phyloP scores from a whole-genome alignment of 306 rosid genomes.

The Sicyos edulis region DNA sequence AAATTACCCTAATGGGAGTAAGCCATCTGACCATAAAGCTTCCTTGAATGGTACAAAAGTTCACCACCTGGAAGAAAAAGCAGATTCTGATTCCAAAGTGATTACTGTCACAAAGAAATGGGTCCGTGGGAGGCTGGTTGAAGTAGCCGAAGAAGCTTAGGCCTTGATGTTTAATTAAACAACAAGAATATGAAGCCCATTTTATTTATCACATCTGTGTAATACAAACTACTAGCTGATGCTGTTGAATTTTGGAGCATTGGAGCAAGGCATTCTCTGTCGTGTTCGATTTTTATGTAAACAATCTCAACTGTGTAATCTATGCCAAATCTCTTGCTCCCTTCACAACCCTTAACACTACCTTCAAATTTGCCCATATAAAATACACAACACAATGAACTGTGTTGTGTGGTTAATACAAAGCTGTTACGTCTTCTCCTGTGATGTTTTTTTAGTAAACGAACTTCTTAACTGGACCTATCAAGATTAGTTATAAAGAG shows the following conservation, averaged over 20 bases:
- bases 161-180: constrained; percentile 1
- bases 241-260: constrained; percentile 13
- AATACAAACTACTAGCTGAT: constrained; percentile 11
- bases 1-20: constrained; percentile 29
- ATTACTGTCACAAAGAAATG: constrained; percentile 50
- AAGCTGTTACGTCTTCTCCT: too few relatives aligned
- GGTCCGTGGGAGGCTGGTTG: constrained; percentile 86
- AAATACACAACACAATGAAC: too few relatives aligned
- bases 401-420: too few relatives aligned
- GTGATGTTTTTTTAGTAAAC: too few relatives aligned
- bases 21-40: constrained; percentile 27
- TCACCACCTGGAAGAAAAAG: constrained; percentile 32
- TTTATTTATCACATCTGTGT: neutral
- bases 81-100: constrained; percentile 28
- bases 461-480: too few relatives aligned
- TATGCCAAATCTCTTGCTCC: neutral
- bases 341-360: neutral
- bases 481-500: too few relatives aligned
- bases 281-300: constrained; percentile 2
- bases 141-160: constrained; percentile 45
- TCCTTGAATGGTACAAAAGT: constrained; percentile 33
- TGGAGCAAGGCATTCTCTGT: neutral
- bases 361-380: too few relatives aligned
- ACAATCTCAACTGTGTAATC: neutral
- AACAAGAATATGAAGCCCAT: neutral